Evolutionary conservation across 2,329 filamentous ascomycete genomes (phyloP).

Genomic region (Colletotrichum viniferum): DNA sequence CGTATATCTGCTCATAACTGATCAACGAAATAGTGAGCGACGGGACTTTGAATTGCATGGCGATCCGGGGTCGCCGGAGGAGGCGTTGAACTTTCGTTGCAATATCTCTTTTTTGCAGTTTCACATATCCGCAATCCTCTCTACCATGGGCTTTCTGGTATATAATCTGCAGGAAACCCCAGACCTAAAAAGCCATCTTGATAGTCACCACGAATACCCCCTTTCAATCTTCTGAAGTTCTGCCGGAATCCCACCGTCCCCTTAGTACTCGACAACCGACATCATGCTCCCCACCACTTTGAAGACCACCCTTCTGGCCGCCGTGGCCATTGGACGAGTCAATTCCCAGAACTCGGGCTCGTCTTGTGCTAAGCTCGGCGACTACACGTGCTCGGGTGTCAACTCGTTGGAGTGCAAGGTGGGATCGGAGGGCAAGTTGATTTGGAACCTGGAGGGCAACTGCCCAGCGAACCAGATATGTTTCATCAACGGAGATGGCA

Average conservation of each 20-base stretch:
- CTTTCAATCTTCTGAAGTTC: not conserved
- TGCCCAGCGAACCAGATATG: not conserved
- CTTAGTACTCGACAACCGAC: not conserved
- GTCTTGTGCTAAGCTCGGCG: not conserved
- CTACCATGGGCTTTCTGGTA: not conserved
- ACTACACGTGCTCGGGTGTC: not conserved
- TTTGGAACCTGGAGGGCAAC: not conserved
- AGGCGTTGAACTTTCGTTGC: not conserved
- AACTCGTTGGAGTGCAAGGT: not conserved
- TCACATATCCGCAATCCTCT: not conserved
- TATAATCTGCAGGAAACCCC: not conserved
- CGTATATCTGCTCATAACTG: not conserved
- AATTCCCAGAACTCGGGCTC: not conserved
- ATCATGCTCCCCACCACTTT: not conserved
- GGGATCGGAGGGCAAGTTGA: not conserved
- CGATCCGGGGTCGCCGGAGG: not conserved
- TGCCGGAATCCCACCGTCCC: fast-evolving
- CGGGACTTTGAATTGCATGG: not conserved
- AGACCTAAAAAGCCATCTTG: fast-evolving
- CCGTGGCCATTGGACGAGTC: not conserved
- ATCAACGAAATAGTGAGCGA: not conserved
- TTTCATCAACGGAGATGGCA: not conserved
- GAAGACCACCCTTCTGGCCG: not conserved
- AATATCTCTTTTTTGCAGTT: not conserved
- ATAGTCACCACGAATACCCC: not conserved